Evolutionary conservation across 1,139 yeast species (phyloP).

Genomic region (Yamadazyma oceani): DNA sequence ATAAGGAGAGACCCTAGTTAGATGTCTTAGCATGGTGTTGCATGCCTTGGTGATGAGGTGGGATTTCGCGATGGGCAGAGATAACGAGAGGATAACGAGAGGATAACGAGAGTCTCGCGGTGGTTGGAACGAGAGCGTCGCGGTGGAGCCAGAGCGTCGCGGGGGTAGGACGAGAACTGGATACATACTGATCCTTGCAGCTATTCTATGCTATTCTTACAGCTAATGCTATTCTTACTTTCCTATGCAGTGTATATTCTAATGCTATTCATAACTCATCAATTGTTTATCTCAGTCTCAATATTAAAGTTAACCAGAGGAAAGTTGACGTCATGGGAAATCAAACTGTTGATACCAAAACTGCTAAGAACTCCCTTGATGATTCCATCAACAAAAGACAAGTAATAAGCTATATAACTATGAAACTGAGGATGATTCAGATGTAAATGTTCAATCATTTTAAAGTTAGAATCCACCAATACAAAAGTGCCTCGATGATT

Average conservation of each 20-base stretch:
- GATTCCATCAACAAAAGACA: conserved; percentile 83
- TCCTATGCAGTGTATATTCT: no score
- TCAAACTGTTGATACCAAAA: conserved; percentile 66
- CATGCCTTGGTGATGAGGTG: background rate
- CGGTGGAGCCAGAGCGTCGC: no score
- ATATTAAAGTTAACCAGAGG: conserved; percentile 75
- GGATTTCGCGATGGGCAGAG: no score
- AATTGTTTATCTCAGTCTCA: conserved; percentile 43
- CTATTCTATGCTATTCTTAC: no score
- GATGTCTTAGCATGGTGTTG: conserved; percentile 1
- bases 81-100: no score
- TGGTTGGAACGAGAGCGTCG: no score
- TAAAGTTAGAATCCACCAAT: conserved; percentile 65
- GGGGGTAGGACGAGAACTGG: no score
- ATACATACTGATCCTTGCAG: no score
- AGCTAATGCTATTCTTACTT: no score
- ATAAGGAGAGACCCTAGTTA: background rate
- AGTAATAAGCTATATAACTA: conserved; percentile 50
- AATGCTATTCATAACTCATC: no score
- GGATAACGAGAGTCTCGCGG: no score
- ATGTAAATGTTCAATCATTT: conserved; percentile 55
- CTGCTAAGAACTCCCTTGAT: conserved; percentile 77
- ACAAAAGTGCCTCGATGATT: conserved; percentile 89
- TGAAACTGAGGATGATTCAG: conserved; percentile 50
- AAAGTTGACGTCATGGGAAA: conserved; percentile 63